phyloP scores from a whole-genome alignment of 257 asterid species.

The Orobanche coerulescens region DNA sequence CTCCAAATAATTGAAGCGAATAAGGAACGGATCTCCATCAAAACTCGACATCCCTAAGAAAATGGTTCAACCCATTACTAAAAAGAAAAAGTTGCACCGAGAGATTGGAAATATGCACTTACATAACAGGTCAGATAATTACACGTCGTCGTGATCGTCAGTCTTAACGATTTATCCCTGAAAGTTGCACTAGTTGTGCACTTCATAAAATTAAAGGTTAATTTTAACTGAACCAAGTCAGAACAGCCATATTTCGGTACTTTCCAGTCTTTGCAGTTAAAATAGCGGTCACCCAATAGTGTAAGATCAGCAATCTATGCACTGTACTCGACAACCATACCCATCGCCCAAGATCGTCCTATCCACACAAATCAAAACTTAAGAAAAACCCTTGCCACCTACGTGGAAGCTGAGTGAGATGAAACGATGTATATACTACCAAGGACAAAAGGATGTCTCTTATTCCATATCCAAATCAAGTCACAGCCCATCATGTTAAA shows the following conservation, averaged over 20 bases:
- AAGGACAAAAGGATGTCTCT: constrained; percentile 24
- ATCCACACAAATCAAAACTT: not conserved
- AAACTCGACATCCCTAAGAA: too few species aligned
- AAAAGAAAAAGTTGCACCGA: too few species aligned
- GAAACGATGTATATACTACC: constrained; percentile 23
- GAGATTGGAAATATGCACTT: constrained; percentile 8
- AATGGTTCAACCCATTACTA: too few species aligned
- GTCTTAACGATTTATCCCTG: constrained; percentile 29
- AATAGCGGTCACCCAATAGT: too few species aligned
- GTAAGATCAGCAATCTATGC: constrained; percentile 30
- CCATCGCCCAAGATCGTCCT: constrained; percentile 17
- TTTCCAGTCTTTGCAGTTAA: constrained; percentile 28
- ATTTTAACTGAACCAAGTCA: constrained; percentile 5
- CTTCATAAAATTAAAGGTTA: constrained; percentile 14
- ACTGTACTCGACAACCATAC: constrained; percentile 37
- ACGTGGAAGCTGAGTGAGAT: constrained; percentile 33
- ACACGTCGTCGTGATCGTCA: constrained; percentile 26
- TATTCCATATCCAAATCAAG: constrained; percentile 24
- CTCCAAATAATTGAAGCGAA: too few species aligned
- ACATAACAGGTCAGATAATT: constrained; percentile 20
- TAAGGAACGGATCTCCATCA: too few species aligned
- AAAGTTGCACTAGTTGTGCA: constrained; percentile 32
- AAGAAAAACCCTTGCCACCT: constrained; percentile 30
- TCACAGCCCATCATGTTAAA: constrained; percentile 27
- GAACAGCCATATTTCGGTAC: constrained; percentile 21